Base-by-base conservation (phyloP, 805 yeast species). In the Barnettozyma populi region DNA sequence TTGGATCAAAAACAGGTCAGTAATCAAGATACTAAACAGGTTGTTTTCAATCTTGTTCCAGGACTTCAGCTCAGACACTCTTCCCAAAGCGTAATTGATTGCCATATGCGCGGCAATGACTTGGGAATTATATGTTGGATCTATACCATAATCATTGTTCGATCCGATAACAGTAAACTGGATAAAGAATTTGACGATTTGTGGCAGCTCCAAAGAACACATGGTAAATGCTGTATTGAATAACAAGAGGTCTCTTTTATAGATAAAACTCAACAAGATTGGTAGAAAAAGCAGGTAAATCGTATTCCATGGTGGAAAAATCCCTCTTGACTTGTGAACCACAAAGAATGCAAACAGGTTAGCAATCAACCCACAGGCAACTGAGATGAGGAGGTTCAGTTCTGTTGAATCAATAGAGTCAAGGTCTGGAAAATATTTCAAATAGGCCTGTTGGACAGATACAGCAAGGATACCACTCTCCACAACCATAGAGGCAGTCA, bases 21-120 rank as follows among this genome's bases (percentile, higher is more conserved):
- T 64, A 10, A 68, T 43, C 25, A 67, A 46, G 18, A 68, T 61
- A 47, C 71, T 65, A 54, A 71, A 71, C 16, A 71, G 25, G 25
- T 67, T 62, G 41, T 69, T 69, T 37, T 71, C 75, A 13, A 70
- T 60, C 7, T 50, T 47, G 46, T 68, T 71, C 46, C 70, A 55
- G 39, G 74, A 69, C 54, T 66, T 69, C 49, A 67, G 49, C 38
- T 67, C 56, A 10, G 72, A 60, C 7, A 68, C 52, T 23, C 48
- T 49, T 2, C 59, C 55, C 18, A 71, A 49, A 2, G 57, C 40
- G n/a, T 47, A 55, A 31, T 62, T 56, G 8, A 69, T 40, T 5
- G 49, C 38, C 20, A 52, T 48, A 46, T 69, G 67, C 6, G 59
- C 32, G 3, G 54, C 44, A 25, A 65, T 55, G 7, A 66, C 58